A percentile compares a stretch with the other conserved stretches of the same genome.
Conservation (phyloP, 257 asterid species). For the Vinca minor region DNA sequence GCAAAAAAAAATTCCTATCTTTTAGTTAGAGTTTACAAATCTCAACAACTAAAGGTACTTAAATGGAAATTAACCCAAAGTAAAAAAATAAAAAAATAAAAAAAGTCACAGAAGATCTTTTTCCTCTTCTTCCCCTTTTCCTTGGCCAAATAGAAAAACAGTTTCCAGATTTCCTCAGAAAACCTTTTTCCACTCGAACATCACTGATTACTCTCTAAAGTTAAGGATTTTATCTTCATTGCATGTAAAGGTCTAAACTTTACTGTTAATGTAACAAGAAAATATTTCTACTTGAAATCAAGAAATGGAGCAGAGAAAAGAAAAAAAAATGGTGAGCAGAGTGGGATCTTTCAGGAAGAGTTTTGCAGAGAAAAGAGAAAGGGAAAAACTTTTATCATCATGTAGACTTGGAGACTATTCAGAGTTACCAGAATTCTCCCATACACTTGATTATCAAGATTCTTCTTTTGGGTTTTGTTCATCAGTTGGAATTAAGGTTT, state of each 20-base stretch:
- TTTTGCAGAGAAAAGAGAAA: constrained; percentile 26
- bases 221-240: not conserved
- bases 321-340: constrained; percentile 18
- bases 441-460: not conserved
- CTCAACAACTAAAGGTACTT: no score
- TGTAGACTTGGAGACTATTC: constrained; percentile 9
- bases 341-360: constrained; percentile 26
- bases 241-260: not conserved
- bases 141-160: not conserved
- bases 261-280: not conserved
- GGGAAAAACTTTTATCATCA: constrained; percentile 20
- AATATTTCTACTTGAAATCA: not conserved
- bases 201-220: not conserved
- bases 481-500: constrained; percentile 5
- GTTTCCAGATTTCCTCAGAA: not conserved
- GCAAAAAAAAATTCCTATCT: no score
- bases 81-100: no score
- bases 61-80: no score
- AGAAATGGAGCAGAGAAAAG: not conserved
- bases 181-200: not conserved
- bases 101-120: not conserved
- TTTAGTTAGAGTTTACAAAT: no score
- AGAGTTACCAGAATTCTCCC: constrained; percentile 14
- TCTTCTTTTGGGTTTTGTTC: constrained; percentile 14
- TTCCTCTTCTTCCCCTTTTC: not conserved